These are phyloP conservation scores for Moringa oleifera DNA, from an alignment of 345 rosid genomes.

Conservation along the genomic window DNA sequence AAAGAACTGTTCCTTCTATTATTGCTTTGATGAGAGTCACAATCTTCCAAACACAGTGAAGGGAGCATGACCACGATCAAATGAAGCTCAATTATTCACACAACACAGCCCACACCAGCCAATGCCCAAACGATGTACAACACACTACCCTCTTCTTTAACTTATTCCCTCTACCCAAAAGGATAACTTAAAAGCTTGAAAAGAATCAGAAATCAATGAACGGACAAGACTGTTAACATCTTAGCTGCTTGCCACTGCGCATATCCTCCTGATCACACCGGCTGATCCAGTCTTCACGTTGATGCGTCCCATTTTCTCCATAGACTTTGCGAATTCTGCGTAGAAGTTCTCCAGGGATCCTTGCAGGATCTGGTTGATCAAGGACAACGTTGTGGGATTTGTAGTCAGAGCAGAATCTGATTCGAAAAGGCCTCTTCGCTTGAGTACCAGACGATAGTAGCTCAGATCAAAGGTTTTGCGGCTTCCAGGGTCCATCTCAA, in stretches of 20 bases:
- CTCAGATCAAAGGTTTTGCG: constrained; percentile 61
- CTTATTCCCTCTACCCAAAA: neutral
- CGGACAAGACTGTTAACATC: too few species aligned
- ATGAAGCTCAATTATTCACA: too few species aligned
- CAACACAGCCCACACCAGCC: too few species aligned
- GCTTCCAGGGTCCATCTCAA: constrained; percentile 89
- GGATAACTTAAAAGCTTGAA: too few species aligned
- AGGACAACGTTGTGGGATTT: constrained; percentile 37
- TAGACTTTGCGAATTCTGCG: constrained; percentile 51
- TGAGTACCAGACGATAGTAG: constrained; percentile 46
- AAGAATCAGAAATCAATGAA: too few species aligned
- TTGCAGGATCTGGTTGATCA: constrained; percentile 37
- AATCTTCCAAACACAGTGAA: too few species aligned
- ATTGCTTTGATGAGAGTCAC: too few species aligned
- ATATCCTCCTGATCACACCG: constrained; percentile 69
- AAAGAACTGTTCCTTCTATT: too few species aligned
- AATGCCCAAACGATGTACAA: too few species aligned
- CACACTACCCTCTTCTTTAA: too few species aligned
- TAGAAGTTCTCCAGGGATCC: constrained; percentile 49
- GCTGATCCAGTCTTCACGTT: constrained; percentile 60
- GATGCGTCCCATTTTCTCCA: constrained; percentile 76
- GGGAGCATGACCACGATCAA: too few species aligned
- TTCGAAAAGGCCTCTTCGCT: constrained; percentile 68
- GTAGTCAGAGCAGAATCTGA: constrained; percentile 73
- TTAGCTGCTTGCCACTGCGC: constrained; percentile 59